Evolutionary conservation across 768 basidiomycete genomes (phyloP).

Genomic region (Strobilomyces confusus): DNA sequence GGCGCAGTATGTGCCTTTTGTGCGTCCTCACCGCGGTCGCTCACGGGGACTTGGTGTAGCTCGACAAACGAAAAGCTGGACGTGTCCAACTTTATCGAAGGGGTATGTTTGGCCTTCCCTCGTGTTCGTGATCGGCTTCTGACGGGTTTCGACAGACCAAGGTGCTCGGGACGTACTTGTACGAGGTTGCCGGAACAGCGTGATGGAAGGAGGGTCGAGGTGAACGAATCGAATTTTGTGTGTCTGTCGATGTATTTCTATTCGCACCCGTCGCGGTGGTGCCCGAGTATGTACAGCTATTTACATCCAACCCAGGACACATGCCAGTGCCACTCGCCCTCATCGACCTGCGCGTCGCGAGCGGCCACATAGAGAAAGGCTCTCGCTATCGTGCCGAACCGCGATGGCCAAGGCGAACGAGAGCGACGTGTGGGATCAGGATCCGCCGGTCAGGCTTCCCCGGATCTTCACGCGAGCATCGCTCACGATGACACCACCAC

Average conservation of each 20-base stretch:
- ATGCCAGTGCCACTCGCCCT: not conserved
- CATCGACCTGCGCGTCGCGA: not conserved
- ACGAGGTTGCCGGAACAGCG: conserved; percentile 25
- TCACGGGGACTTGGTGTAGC: conserved; percentile 36
- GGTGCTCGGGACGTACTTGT: conserved; percentile 32
- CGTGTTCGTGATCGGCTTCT: not conserved
- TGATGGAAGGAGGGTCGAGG: conserved; percentile 6
- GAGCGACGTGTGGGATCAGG: conserved; percentile 18
- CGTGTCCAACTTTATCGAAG: conserved; percentile 81
- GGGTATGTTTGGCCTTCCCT: conserved; percentile 43
- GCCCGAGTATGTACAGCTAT: no score
- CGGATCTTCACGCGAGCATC: not conserved
- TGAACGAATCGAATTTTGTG: not conserved
- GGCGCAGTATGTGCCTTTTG: conserved; percentile 59
- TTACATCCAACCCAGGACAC: conserved; percentile 21
- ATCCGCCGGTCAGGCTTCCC: conserved; percentile 11
- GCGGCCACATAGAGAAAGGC: no score
- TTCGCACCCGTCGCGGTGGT: no score
- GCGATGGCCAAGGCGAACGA: conserved; percentile 14
- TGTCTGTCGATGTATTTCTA: no score
- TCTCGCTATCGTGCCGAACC: not conserved
- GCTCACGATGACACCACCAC: conserved; percentile 8
- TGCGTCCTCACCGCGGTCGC: not conserved
- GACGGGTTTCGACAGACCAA: conserved; percentile 23
- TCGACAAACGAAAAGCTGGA: conserved; percentile 97